Conservation (phyloP, 1,139 yeast species). For the Saccharomycopsis hybrid region DNA sequence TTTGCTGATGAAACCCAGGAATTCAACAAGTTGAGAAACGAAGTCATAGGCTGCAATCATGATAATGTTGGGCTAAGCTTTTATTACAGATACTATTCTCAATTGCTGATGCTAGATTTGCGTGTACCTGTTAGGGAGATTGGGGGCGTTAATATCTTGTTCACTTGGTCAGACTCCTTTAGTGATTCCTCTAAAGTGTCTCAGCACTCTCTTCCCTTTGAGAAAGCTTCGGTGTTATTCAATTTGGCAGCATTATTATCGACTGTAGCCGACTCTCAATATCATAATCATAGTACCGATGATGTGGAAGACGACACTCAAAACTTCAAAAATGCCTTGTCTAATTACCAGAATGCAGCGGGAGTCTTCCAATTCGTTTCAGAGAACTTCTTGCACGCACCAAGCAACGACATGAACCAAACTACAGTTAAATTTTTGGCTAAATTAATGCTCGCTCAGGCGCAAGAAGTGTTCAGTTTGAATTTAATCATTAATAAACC, state of each 20-base stretch:
- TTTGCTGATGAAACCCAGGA: constrained; percentile 50
- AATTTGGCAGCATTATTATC: constrained; percentile 60
- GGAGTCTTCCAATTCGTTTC: constrained; percentile 69
- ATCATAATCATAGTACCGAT: constrained; percentile 7
- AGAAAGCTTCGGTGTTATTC: constrained; percentile 79
- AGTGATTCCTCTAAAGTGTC: constrained; percentile 43
- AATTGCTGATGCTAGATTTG: constrained; percentile 71
- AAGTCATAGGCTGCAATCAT: constrained; percentile 42
- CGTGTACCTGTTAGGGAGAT: constrained; percentile 57
- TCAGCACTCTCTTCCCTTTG: constrained; percentile 73
- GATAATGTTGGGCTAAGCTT: constrained; percentile 37
- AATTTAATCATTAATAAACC: constrained; percentile 45
- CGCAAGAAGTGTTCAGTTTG: constrained; percentile 76
- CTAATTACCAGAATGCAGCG: constrained; percentile 66
- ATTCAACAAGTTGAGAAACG: constrained; percentile 57
- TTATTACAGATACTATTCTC: constrained; percentile 70
- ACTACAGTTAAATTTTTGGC: constrained; percentile 61
- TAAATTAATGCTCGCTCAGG: constrained; percentile 72
- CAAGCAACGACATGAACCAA: constrained; percentile 70
- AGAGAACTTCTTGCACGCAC: constrained; percentile 86
- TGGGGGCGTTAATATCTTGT: constrained; percentile 48
- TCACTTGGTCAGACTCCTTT: constrained; percentile 80
- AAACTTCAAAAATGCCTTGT: constrained; percentile 55
- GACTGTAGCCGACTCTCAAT: constrained; percentile 33
- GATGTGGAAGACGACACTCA: constrained; percentile 35